phyloP scores from a whole-genome alignment of 73 alveolate genomes.

The Paramecium primaurelia region DNA sequence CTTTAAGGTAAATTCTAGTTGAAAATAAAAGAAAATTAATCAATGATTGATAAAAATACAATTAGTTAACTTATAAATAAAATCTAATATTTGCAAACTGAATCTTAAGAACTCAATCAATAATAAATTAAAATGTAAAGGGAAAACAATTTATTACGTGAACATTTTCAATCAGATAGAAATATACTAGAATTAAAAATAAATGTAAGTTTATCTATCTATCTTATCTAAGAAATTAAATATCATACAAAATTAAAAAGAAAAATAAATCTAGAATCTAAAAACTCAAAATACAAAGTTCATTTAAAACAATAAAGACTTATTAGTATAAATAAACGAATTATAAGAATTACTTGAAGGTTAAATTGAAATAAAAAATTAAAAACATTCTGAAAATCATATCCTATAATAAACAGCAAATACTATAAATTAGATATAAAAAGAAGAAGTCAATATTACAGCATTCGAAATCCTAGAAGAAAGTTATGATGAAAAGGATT shows the following conservation, averaged over 20 bases:
- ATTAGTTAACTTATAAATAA: not conserved
- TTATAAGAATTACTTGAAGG: not conserved
- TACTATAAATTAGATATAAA: not conserved
- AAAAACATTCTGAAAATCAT: not conserved
- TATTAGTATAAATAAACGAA: not conserved
- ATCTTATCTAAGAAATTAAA: not conserved
- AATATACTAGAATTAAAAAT: not conserved
- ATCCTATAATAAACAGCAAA: not conserved
- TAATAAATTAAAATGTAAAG: not conserved
- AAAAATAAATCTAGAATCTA: not conserved
- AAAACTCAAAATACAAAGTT: not conserved
- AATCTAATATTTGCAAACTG: not conserved
- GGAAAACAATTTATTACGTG: not conserved
- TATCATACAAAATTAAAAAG: not conserved
- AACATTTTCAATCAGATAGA: not conserved
- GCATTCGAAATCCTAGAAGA: slow-evolving; percentile 9
- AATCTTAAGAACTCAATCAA: not conserved
- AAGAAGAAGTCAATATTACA: not conserved
- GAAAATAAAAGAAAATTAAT: not conserved
- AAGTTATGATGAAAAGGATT: not conserved
- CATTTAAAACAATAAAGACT: not conserved
- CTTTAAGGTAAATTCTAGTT: not conserved
- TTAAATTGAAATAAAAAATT: not conserved
- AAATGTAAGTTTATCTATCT: not conserved
- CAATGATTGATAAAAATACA: not conserved